Conservation (phyloP, 805 yeast genomes). For the Candida dendrica region DNA sequence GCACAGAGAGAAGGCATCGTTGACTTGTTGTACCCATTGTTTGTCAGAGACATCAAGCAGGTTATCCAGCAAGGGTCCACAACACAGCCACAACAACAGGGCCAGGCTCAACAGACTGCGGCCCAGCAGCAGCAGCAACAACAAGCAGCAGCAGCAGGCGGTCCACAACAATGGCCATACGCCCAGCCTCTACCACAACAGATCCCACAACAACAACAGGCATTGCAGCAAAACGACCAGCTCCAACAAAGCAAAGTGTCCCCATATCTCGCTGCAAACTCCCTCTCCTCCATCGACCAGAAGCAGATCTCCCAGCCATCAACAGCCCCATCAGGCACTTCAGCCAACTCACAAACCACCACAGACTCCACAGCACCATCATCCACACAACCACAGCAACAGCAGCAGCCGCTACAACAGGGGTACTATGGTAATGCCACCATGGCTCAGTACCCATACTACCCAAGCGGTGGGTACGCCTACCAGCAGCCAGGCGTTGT, state of each 20-base stretch:
- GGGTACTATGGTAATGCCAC: neutral
- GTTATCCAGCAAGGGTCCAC: constrained; percentile 30
- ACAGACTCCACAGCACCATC: neutral
- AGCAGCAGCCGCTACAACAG: constrained; percentile 5
- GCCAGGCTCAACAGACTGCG: neutral
- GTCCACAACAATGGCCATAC: neutral
- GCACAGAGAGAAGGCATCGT: constrained; percentile 75
- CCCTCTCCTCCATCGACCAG: constrained; percentile 9
- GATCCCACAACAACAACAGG: constrained; percentile 8
- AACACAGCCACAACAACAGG: constrained; percentile 16
- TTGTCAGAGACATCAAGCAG: constrained; percentile 64
- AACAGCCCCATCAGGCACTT: neutral
- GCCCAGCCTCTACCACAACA: neutral
- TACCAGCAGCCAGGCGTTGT: neutral
- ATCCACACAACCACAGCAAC: neutral
- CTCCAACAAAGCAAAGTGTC: constrained; percentile 12
- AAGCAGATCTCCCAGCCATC: neutral
- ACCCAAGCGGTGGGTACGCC: neutral
- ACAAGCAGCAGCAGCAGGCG: neutral
- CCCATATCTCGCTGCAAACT: constrained; percentile 18
- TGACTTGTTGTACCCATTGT: constrained; percentile 58
- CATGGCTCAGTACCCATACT: constrained; percentile 2
- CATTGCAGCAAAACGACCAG: constrained; percentile 9
- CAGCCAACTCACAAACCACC: constrained; percentile 1
- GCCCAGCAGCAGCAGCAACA: constrained; percentile 3